Base-by-base conservation (phyloP, 345 rosid species). In the Draba incana region DNA sequence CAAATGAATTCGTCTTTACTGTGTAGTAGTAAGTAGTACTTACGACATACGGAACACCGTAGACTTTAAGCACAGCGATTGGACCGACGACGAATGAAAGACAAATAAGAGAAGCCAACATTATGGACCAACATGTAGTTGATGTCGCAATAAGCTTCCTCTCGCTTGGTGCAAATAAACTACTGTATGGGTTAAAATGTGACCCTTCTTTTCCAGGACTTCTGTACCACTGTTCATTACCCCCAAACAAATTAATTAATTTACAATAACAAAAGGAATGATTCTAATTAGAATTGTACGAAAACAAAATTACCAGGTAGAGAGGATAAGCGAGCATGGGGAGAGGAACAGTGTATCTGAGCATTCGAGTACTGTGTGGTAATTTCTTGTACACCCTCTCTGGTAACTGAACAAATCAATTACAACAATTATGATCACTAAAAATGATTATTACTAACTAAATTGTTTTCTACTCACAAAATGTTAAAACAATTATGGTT, bases 131-230 rank as follows among this genome's bases (percentile, higher is more conserved):
- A 61, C 88, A 85, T 12, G 79, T 33, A 4, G 92, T 89, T 49
- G 98, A 93, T 27, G 82, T 93, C 27, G 80, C 62, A n/a, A 88
- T 79, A 55, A 82, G 85, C 35, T 81, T 82, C 66, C 88, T 84
- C 69, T 93, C 98, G 30, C 71, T 81, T 4, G 89, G 86, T 2
- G 75, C 69, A 63, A 93, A 93, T 68, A 93, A 61, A 56, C 79
- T 70, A 66, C 98, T 85, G 64, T 81, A 60, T n/a, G 98, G 97
- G 54, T 84, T 77, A 83, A 83, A 93, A 58, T 93, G 98, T 37
- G 98, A 93, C 2, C 98, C 98, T 65, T 81, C 81, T 80, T 93
- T 93, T 20, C 98, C 98, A n/a, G 98, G 98, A 77, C 94, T 86
- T 81, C 98, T 73, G 39, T 68, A 24, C 88, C 89, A 88, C 98